A percentile compares a stretch with the other conserved stretches of the same genome.
Evolutionary conservation across 306 rosid genomes (phyloP).

Genomic region (Dryas alaskensis): DNA sequence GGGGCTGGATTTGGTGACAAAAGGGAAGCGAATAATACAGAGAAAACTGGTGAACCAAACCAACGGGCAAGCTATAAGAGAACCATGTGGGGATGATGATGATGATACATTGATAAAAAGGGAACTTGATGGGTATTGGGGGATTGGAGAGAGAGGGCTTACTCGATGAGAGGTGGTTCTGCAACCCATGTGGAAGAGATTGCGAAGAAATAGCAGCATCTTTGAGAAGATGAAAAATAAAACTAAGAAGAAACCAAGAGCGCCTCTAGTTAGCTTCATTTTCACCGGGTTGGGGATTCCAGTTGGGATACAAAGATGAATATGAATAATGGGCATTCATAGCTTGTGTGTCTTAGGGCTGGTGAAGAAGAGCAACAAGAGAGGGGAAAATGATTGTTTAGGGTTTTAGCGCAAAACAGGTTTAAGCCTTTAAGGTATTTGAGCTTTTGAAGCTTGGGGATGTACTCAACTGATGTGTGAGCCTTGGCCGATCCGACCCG

Average conservation of each 20-base stretch:
- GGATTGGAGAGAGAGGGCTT: conserved; percentile 47
- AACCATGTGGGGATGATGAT: conserved; percentile 27
- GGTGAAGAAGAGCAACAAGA: conserved; percentile 1
- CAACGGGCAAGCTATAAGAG: conserved; percentile 41
- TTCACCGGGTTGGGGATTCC: conserved; percentile 6
- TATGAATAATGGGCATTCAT: conserved; percentile 28
- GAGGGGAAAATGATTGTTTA: background rate
- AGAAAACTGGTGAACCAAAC: conserved; percentile 57
- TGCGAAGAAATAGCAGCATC: conserved; percentile 66
- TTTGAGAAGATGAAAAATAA: conserved; percentile 21
- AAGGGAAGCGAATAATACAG: conserved; percentile 59
- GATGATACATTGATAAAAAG: conserved; percentile 27
- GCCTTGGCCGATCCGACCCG: background rate
- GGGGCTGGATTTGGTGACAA: conserved; percentile 44
- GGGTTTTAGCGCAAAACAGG: conserved; percentile 15
- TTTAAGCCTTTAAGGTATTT: background rate
- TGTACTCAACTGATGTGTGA: background rate
- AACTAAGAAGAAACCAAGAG: background rate
- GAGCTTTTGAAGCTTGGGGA: background rate
- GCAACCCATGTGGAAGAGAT: conserved; percentile 47
- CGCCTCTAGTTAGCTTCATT: conserved; percentile 18
- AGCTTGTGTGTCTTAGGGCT: conserved; percentile 13
- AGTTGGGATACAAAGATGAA: background rate
- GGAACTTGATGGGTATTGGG: conserved; percentile 16
- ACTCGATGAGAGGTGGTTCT: conserved; percentile 52